Evolutionary conservation across 768 basidiomycete genomes (phyloP), one percentile per base, ranked within the genome.

Genomic region (Kwoniella heveanensis): DNA sequence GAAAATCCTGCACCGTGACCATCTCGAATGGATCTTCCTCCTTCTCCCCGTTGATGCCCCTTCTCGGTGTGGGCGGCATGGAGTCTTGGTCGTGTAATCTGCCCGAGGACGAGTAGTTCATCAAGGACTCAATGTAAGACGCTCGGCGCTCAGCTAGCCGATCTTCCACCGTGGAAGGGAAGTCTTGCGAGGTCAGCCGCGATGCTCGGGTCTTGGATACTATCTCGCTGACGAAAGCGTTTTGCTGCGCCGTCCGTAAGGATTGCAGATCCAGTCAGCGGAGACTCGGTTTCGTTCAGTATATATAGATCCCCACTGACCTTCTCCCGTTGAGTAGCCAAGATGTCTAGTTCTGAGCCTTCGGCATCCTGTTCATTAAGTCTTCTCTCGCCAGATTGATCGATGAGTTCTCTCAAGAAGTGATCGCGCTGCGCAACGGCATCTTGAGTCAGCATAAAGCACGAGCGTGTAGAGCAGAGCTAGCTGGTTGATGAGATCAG

Each of bases 11-110:
- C 22, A 71, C 57, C 1, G 71, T 72, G 17, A 77, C 67, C n/a
- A 74, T 22, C 48, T 77, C 76, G 24, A 59, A 27, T 1, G 71
- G 65, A 32, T 74, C 62, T 25, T 25, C 48, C 24, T 54, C n/a
- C 15, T 55, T 32, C 19, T 36, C 25, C 12, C 44, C 51, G 15
- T 52, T 29, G 0, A n/a, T 25, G 29, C 37, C 54, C 8, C 30
- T 52, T n/a, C 48, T 30, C 17, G 68, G 71, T 17, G 69, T 73
- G 9, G 73, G 68, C 12, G 86, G 83, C 2, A 85, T 78, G 7
- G 91, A 90, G 69, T 95, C 92, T 78, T 96, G 92, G 15, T 85
- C 83, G 57, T 88, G 87, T 37, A 94, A 80, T 58, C 92, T 85
- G 22, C 92, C 87, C 1, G 87, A 85, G 50, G 84, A 83, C 0